Percentiles rank a stretch among this genome's conserved stretches.
These are phyloP conservation scores for Diaporthe destruens DNA, from an alignment of 2,329 filamentous ascomycete genomes.

Conservation along the genomic window DNA sequence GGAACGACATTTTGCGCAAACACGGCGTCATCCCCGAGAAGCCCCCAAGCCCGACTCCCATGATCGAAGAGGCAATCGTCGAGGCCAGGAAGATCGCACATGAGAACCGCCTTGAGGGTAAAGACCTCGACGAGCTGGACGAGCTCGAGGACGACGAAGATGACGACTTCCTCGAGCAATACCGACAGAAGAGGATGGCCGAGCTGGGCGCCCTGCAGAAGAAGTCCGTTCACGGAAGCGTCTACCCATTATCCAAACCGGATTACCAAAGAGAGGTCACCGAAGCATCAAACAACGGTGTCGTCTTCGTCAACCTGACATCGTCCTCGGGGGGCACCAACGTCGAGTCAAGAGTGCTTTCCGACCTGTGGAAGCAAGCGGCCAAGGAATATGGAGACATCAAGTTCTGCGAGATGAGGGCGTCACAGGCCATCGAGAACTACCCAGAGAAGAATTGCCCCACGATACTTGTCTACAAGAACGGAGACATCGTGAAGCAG, in stretches of 20 bases:
- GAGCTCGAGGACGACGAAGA: constrained; percentile 97
- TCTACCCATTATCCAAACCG: constrained; percentile 94
- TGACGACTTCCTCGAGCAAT: constrained; percentile 88
- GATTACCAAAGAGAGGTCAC: constrained; percentile 94
- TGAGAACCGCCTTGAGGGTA: constrained; percentile 93
- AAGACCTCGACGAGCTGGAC: constrained; percentile 92
- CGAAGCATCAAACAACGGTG: constrained; percentile 80
- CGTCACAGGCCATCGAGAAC: constrained; percentile 92
- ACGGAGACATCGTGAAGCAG: constrained; percentile 92
- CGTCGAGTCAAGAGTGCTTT: constrained; percentile 84
- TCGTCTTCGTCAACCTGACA: constrained; percentile 83
- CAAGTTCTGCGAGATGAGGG: constrained; percentile 97
- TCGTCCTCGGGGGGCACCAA: constrained; percentile 80
- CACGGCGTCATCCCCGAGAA: constrained; percentile 99
- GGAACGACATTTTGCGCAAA: constrained; percentile 98
- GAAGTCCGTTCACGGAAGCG: constrained; percentile 85
- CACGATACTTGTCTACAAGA: constrained; percentile 91
- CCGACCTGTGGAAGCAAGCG: constrained; percentile 87
- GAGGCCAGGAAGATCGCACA: constrained; percentile 87
- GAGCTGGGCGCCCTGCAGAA: constrained; percentile 83
- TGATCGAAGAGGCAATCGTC: constrained; percentile 93
- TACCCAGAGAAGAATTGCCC: constrained; percentile 97
- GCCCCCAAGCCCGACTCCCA: constrained; percentile 91
- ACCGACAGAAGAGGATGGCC: constrained; percentile 87
- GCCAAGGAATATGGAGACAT: constrained; percentile 90